A percentile compares a stretch with the other conserved stretches of the same genome.
Conservation (phyloP, 176 grass and related monocot genomes). For the Cenchrus americanus region DNA sequence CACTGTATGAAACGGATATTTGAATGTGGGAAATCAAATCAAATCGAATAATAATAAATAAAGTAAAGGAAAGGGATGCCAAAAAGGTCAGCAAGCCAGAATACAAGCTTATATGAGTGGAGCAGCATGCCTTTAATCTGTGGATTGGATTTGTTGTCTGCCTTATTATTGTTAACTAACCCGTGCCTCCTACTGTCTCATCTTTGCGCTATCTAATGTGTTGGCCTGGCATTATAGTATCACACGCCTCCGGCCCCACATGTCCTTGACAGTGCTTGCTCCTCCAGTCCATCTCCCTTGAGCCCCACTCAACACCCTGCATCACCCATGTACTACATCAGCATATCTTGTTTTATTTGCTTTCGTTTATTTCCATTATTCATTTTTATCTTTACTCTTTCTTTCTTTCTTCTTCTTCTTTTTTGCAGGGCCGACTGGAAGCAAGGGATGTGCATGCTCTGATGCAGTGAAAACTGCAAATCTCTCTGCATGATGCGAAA, state of each 20-base stretch:
- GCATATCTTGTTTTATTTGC: background rate
- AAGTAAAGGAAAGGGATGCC: background rate
- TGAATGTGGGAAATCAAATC: background rate
- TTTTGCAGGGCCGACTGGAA: slow-evolving; percentile 14
- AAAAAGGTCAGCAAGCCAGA: slow-evolving; percentile 18
- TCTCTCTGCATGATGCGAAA: background rate
- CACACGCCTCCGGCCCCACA: slow-evolving; percentile 46
- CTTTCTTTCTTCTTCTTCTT: no score
- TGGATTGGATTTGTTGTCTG: slow-evolving; percentile 37
- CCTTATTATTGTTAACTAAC: slow-evolving; percentile 27
- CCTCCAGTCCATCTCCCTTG: slow-evolving; percentile 48
- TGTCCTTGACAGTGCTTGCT: slow-evolving; percentile 46
- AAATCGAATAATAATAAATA: background rate
- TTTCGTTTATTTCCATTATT: background rate
- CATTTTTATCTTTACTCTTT: background rate
- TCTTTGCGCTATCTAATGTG: slow-evolving; percentile 21
- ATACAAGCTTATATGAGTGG: slow-evolving; percentile 25
- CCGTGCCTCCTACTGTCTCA: slow-evolving; percentile 33
- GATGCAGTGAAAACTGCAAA: slow-evolving; percentile 1
- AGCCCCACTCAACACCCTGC: slow-evolving; percentile 67
- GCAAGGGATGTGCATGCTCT: slow-evolving; percentile 28
- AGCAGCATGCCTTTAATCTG: slow-evolving; percentile 14
- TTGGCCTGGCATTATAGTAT: slow-evolving; percentile 44
- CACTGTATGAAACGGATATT: background rate
- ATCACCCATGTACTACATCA: background rate